Base-by-base conservation (phyloP, 148 eudicot species). In the Dysphania ambrosioides region DNA sequence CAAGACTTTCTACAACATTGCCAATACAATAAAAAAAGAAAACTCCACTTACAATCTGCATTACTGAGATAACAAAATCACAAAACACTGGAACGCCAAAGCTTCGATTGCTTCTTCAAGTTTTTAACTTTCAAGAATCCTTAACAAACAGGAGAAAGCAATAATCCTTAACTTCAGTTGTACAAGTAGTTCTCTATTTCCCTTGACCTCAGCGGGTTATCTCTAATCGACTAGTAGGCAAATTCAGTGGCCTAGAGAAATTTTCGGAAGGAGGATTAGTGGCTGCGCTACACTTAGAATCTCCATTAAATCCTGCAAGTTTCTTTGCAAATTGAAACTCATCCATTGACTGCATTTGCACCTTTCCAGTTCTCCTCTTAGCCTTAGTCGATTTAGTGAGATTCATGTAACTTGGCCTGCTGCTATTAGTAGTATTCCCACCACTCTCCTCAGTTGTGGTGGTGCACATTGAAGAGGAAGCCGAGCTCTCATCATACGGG, bases 401-500 rank as follows among this genome's bases (percentile, higher is more conserved):
- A 79, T 79, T 94, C 98, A 94, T 94, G 62, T 91, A 94, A 56
- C 80, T 92, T 5, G 98, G 97, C 80, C 75, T 87, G n/a, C n/a
- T n/a, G 21, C 56, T 79, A 68, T 47, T 80, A 53, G 73, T 82
- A 36, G 72, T 79, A 64, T 38, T 76, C 10, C 79, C 76, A n/a
- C 75, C 74, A 57, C 79, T 78, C 61, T 90, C 95, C 27, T 83
- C 96, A 2, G 81, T 89, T 38, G 88, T 79, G 5, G 93, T 85
- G 53, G 97, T 94, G 87, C 95, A 90, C 0, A 91, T 44, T 18
- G 98, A 94, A 62, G 97, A 87, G 24, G 98, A 88, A 38, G 84
- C 91, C 21, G 98, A 90, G 88, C 92, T 92, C 76, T 85, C 92
- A 75, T 90, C 96, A 40, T 76, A 83, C 27, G 77, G 84, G 47